Evolutionary conservation across 345 rosid genomes (phyloP), one percentile per base, ranked within the genome.

Genomic region (Ceriops zippeliana): DNA sequence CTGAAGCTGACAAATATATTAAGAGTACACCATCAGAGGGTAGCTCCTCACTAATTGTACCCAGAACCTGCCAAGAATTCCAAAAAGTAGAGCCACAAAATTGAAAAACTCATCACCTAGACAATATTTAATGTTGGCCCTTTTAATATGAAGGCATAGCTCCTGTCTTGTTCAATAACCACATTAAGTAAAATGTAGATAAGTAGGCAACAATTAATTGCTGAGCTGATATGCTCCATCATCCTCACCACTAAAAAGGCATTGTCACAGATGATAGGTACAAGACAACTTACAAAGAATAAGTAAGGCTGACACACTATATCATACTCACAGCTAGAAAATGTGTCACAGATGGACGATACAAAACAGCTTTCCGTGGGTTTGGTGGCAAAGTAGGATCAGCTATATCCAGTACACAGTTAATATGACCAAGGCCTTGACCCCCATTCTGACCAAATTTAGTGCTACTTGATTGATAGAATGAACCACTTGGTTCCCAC

Each of bases 401-500:
- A 62, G 81, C 77, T 78, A 93, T 86, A 73, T 86, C 89, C 75
- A 81, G 95, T 67, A 85, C 75, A 58, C 79, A 70, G 81, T 84
- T 89, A 64, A 76, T 42, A 52, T 85, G 86, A 77, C 80, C 76
- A 82, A 82, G 78, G 60, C 92, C 91, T 65, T 78, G 69, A 58
- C 79, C 86, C 62, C 83, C 86, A 76, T 84, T 86, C 69, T 77
- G 92, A 68, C 87, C 82, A 68, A 66, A 71, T 82, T 84, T 86
- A 74, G 78, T 38, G 72, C 72, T 83, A 78, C 75, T 58, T 69
- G 90, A 66, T 75, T 83, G 86, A 78, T 84, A 93, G 72, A 93
- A 83, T 59, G 96, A 85, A 79, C 98, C 98, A 73, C 92, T 86
- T 26, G 96, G 97, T 75, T 93, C 98, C 98, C 98, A 93, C 75